Evolutionary conservation across 306 rosid species (phyloP).

Genomic region (Delonix regia): DNA sequence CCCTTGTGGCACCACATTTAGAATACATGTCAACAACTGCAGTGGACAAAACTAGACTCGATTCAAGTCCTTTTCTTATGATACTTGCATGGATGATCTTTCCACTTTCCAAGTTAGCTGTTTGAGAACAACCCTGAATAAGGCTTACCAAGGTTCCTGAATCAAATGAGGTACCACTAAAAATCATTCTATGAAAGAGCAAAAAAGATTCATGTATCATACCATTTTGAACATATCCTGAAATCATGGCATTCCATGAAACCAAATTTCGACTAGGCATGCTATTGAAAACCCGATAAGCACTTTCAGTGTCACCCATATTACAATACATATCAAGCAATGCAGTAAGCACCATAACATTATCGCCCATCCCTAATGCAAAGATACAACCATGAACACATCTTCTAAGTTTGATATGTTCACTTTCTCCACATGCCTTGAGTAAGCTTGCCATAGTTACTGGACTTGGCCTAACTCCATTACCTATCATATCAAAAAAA

Average conservation of each 20-base stretch:
- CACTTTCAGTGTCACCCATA: slow-evolving; percentile 58
- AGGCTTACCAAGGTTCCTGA: slow-evolving; percentile 70
- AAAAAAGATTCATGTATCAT: slow-evolving; percentile 53
- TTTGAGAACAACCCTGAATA: slow-evolving; percentile 69
- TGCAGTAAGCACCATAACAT: slow-evolving; percentile 64
- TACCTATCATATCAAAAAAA: slow-evolving; percentile 54
- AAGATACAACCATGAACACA: slow-evolving; percentile 55
- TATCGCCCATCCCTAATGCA: slow-evolving; percentile 62
- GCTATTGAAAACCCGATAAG: slow-evolving; percentile 60
- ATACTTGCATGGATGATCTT: slow-evolving; percentile 58
- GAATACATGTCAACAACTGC: slow-evolving; percentile 73
- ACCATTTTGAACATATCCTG: slow-evolving; percentile 68
- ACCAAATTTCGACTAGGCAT: slow-evolving; percentile 70
- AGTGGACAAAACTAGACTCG: slow-evolving; percentile 61
- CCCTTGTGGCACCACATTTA: slow-evolving; percentile 65
- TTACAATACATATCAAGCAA: slow-evolving; percentile 72
- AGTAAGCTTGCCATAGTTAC: slow-evolving; percentile 65
- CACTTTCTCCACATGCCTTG: slow-evolving; percentile 56
- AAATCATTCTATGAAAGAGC: slow-evolving; percentile 60
- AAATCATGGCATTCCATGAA: slow-evolving; percentile 83
- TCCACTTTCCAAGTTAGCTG: slow-evolving; percentile 59
- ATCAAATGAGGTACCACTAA: slow-evolving; percentile 61
- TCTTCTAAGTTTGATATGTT: slow-evolving; percentile 45
- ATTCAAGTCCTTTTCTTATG: slow-evolving; percentile 57
- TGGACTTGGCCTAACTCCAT: slow-evolving; percentile 56